These are phyloP conservation scores for Phialemoniopsis sp. DNA, from an alignment of 2,329 filamentous ascomycete species.

Conservation along the genomic window DNA sequence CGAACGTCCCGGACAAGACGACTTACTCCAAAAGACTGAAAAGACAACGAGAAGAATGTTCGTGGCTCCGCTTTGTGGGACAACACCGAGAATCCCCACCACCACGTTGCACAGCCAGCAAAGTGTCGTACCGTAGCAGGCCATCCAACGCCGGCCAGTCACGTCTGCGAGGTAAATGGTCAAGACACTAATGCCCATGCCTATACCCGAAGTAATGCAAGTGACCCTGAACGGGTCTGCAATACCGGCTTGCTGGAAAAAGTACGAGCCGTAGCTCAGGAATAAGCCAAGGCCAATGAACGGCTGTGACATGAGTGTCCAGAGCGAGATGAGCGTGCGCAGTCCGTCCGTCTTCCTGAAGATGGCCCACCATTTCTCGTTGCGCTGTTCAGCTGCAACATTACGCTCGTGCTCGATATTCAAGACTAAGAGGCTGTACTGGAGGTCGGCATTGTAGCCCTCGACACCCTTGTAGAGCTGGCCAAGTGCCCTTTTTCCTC, in stretches of 20 bases:
- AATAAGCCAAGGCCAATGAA: conserved; percentile 16
- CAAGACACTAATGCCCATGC: conserved; percentile 10
- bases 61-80: conserved; percentile 7
- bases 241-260: conserved; percentile 26
- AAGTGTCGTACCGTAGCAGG: conserved; percentile 5
- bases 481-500: conserved; percentile 11
- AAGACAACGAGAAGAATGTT: conserved; percentile 14
- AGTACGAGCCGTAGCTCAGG: conserved; percentile 18
- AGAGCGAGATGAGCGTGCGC: conserved; percentile 22
- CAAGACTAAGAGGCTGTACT: conserved; percentile 15
- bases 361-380: conserved; percentile 19
- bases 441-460: conserved; percentile 20
- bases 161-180: conserved; percentile 10
- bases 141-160: conserved; percentile 11
- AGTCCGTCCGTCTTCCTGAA: conserved; percentile 21
- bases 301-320: conserved; percentile 16
- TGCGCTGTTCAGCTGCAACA: conserved; percentile 13
- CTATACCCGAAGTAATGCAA: no score
- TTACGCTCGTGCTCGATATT: conserved; percentile 17
- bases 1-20: no score
- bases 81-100: conserved; percentile 13
- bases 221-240: conserved; percentile 14
- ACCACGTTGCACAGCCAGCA: conserved; percentile 10
- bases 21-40: conserved; percentile 16
- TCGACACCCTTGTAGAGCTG: conserved; percentile 17